Base-by-base conservation (phyloP, 352 stramenopile genomes). In the Globisporangium solare region DNA sequence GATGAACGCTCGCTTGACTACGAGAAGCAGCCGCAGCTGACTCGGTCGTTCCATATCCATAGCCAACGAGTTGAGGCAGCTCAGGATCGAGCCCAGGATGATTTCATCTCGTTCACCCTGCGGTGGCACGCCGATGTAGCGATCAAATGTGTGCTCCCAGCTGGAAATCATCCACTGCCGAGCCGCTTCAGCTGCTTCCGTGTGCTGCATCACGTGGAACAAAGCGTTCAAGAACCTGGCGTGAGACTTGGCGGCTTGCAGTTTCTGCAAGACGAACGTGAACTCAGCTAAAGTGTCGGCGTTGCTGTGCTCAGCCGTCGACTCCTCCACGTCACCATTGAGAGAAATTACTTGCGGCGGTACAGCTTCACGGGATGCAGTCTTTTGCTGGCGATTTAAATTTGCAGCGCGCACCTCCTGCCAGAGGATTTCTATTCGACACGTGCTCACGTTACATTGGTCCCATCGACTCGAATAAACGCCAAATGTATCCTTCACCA, bases 211-310 rank as follows among this genome's bases (percentile, higher is more conserved):
- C 50, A 84, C 53, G 42, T 82, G 66, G 46, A 89, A 91, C 4
- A 89, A 13, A 17, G 71, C 76, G 47, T 91, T 88, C 41, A 89
- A 46, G 32, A 82, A 91, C 22, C 68, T 77, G 1, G 66, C 67
- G 49, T 87, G 77, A n/a, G 80, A 87, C 35, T 74, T 64, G 12
- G 77, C 80, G 7, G 35, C 42, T 24, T 58, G 70, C 14, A 86
- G 51, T 13, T 60, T 79, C 41, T 64, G 41, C 24, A 66, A 39
- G 2, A 83, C 39, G 20, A 68, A 49, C 6, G 42, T 35, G 24
- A 76, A 64, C 41, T 83, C 75, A 14, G 39, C 3, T 35, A 21
- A 42, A 20, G 46, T 10, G 61, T n/a, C n/a, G 39, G 35, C 3
- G 7, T 14, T 35, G 6, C 12, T 6, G 15, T 17, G 14, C 1